Percentiles rank a stretch among this genome's conserved stretches.
Conservation (phyloP, 2,329 filamentous ascomycete species). For the Rutstroemia sp. region DNA sequence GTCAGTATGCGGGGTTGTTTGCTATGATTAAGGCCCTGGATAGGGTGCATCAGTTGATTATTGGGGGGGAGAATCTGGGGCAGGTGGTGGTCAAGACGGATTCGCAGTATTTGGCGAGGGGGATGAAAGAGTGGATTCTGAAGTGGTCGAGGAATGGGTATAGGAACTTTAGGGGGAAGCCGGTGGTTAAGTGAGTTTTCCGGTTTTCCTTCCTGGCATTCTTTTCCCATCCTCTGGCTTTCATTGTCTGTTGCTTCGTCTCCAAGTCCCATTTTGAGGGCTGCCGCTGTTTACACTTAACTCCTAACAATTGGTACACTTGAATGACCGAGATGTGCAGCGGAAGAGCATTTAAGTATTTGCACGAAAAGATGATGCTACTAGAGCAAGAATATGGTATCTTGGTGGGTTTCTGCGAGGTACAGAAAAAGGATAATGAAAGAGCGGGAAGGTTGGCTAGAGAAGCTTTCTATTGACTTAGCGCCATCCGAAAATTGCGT, state of each 20-base stretch:
- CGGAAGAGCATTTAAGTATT: not conserved
- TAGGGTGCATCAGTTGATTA: conserved; percentile 10
- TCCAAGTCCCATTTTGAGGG: not conserved
- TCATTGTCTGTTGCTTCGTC: not conserved
- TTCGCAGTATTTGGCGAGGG: conserved; percentile 8
- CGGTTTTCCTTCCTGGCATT: not conserved
- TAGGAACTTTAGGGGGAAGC: not conserved
- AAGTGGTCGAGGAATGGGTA: conserved; percentile 12
- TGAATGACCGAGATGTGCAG: not conserved
- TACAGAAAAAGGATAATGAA: not conserved
- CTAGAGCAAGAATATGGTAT: not conserved
- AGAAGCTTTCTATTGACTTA: not conserved
- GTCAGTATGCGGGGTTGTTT: conserved; percentile 11
- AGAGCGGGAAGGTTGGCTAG: not conserved
- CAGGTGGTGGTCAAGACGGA: conserved; percentile 17
- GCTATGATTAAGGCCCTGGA: conserved; percentile 12
- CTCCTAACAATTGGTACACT: not conserved
- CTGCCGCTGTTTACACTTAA: not conserved
- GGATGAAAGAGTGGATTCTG: conserved; percentile 11
- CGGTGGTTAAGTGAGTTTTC: not conserved
- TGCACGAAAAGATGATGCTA: not conserved
- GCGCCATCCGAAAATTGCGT: too few relatives aligned
- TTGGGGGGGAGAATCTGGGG: conserved; percentile 8
- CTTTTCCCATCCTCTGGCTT: not conserved
- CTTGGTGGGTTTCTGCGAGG: not conserved